These are phyloP conservation scores for Populus deltoides DNA, from an alignment of 345 rosid species.

Conservation along the genomic window DNA sequence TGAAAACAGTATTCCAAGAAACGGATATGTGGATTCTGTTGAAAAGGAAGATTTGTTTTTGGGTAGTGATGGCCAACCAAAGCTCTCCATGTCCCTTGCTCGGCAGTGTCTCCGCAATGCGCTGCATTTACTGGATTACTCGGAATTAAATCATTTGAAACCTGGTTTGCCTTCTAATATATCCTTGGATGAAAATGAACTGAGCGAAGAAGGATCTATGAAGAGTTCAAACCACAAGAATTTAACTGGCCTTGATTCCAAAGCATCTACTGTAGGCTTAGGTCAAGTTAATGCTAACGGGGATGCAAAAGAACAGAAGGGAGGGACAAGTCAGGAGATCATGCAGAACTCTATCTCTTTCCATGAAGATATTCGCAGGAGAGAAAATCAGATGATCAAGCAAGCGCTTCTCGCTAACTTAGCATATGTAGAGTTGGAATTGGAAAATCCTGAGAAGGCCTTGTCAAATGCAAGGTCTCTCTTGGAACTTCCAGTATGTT, in stretches of 20 bases:
- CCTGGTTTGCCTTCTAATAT: slow-evolving; percentile 36
- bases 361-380: slow-evolving; percentile 43
- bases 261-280: slow-evolving; percentile 38
- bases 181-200: slow-evolving; percentile 47
- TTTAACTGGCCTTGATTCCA: slow-evolving; percentile 38
- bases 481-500: slow-evolving; percentile 63
- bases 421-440: slow-evolving; percentile 85
- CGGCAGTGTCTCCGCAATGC: slow-evolving; percentile 80
- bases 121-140: slow-evolving; percentile 56
- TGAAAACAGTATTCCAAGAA: slow-evolving; percentile 46
- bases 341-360: slow-evolving; percentile 56
- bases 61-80: slow-evolving; percentile 49
- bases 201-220: slow-evolving; percentile 35
- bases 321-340: slow-evolving; percentile 62
- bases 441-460: slow-evolving; percentile 79
- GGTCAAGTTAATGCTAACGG: slow-evolving; percentile 59
- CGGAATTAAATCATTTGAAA: slow-evolving; percentile 39
- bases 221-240: slow-evolving; percentile 40
- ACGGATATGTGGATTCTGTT: slow-evolving; percentile 38
- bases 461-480: slow-evolving; percentile 67
- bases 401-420: slow-evolving; percentile 75
- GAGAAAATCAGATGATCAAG: slow-evolving; percentile 59
- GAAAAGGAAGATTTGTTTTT: slow-evolving; percentile 32
- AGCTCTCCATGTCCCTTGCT: slow-evolving; percentile 75
- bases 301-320: slow-evolving; percentile 72